Evolutionary conservation across 1,139 yeast species (phyloP).

Genomic region (Saccharomyces hybrid): DNA sequence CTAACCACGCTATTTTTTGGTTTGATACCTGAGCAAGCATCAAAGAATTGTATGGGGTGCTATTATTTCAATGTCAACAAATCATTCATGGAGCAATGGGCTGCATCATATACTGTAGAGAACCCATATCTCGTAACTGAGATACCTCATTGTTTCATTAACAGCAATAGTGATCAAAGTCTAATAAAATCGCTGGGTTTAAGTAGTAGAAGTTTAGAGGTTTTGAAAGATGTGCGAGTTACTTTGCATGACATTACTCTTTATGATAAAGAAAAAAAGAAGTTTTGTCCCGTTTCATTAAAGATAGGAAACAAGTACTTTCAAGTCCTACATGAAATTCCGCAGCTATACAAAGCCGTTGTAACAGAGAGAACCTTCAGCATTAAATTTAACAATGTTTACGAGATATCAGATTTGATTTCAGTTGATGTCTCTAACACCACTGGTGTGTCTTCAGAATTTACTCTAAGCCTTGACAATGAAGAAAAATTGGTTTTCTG

Average conservation of each 20-base stretch:
- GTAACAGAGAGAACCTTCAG: constrained; percentile 18
- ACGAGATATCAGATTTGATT: constrained; percentile 43
- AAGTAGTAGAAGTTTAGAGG: constrained; percentile 33
- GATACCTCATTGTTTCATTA: constrained; percentile 29
- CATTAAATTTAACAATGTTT: constrained; percentile 44
- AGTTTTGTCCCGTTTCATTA: constrained; percentile 49
- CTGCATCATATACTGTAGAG: constrained; percentile 16
- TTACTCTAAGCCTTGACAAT: constrained; percentile 46
- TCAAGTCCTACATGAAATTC: constrained; percentile 43
- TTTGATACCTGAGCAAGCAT: constrained; percentile 43
- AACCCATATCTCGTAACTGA: constrained; percentile 13
- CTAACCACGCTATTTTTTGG: constrained; percentile 34
- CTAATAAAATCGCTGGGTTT: constrained; percentile 46
- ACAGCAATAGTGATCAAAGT: constrained; percentile 44
- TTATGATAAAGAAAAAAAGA: constrained; percentile 37
- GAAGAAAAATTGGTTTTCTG: constrained; percentile 43
- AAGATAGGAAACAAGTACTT: constrained; percentile 65
- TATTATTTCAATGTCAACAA: constrained; percentile 58
- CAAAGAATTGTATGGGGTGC: constrained; percentile 46
- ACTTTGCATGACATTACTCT: constrained; percentile 33
- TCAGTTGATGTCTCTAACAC: constrained; percentile 46
- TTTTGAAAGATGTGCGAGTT: constrained; percentile 50
- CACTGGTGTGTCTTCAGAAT: constrained; percentile 47
- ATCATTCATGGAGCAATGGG: constrained; percentile 35
- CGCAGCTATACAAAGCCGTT: constrained; percentile 33